These are phyloP conservation scores for Colletotrichum cuscutae DNA, from an alignment of 2,329 filamentous ascomycete species.

Conservation along the genomic window DNA sequence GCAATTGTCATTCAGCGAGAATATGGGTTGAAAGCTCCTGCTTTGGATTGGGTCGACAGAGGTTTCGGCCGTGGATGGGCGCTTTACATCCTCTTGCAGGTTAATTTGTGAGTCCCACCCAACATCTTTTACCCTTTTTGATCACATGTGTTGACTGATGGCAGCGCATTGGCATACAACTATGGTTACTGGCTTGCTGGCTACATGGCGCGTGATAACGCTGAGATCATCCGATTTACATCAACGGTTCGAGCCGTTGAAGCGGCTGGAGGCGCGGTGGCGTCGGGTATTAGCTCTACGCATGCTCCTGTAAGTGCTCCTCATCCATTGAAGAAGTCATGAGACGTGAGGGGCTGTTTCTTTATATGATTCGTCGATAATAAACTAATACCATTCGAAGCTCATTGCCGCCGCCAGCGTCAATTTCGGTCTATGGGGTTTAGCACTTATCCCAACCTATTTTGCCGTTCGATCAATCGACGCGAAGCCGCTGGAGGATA, in stretches of 20 bases:
- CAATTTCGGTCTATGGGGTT: slow-evolving; percentile 35
- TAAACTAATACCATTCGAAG: neutral
- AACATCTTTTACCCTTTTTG: too few relatives aligned
- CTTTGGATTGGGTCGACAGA: slow-evolving; percentile 35
- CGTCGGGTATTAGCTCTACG: slow-evolving; percentile 32
- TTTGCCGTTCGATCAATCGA: slow-evolving; percentile 27
- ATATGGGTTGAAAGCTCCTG: slow-evolving; percentile 24
- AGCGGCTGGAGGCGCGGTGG: slow-evolving; percentile 24
- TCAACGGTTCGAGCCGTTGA: slow-evolving; percentile 29
- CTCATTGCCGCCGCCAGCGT: slow-evolving; percentile 31
- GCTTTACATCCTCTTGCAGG: slow-evolving; percentile 39
- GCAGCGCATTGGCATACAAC: slow-evolving; percentile 16
- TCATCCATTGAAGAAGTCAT: neutral
- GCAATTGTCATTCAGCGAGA: slow-evolving; percentile 38
- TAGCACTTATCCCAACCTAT: slow-evolving; percentile 33
- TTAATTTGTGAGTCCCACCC: slow-evolving; percentile 3
- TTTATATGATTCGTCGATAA: neutral
- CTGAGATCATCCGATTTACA: slow-evolving; percentile 21
- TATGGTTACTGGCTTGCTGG: slow-evolving; percentile 29
- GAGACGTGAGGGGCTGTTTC: too few relatives aligned
- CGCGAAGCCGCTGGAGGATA: neutral
- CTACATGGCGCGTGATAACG: slow-evolving; percentile 19
- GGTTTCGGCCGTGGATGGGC: slow-evolving; percentile 39
- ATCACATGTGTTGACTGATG: neutral
- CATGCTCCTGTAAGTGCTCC: slow-evolving; percentile 16